phyloP scores from a whole-genome alignment of 1,284 basidiomycete genomes.

The Trichosporon sp. region DNA sequence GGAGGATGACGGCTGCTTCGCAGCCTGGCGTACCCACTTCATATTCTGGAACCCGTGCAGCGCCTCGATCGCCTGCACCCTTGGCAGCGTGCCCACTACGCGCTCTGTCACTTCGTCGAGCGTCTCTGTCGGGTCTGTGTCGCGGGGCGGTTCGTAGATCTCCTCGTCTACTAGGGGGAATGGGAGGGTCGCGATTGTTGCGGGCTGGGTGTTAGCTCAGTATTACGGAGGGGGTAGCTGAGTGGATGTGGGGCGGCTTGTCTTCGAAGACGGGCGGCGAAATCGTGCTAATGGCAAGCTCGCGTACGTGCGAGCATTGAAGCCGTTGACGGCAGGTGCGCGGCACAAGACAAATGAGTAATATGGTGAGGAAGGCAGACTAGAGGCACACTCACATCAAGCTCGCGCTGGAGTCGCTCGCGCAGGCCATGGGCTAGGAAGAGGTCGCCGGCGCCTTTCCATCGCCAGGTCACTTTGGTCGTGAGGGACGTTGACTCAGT shows the following conservation, averaged over 20 bases:
- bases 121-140: conserved; percentile 36
- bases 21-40: conserved; percentile 33
- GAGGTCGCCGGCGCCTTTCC: conserved; percentile 38
- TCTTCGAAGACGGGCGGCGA: too few species aligned
- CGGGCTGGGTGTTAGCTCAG: conserved; percentile 12
- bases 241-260: not conserved
- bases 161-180: conserved; percentile 44
- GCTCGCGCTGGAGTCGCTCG: conserved; percentile 21
- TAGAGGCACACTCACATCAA: conserved; percentile 35
- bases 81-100: conserved; percentile 34
- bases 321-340: too few species aligned
- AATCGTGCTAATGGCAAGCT: too few species aligned
- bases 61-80: conserved; percentile 46
- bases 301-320: too few species aligned
- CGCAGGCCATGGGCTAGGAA: conserved; percentile 40
- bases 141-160: conserved; percentile 43
- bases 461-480: not conserved
- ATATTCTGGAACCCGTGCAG: conserved; percentile 42
- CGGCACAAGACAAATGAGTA: not conserved
- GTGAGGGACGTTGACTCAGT: not conserved
- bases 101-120: conserved; percentile 40
- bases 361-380: not conserved
- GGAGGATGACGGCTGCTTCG: not conserved
- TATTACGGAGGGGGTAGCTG: not conserved
- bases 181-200: conserved; percentile 25